Percentiles rank a stretch among this genome's conserved stretches.
phyloP scores from a whole-genome alignment of 1,139 yeast species.

The Scheffersomyces insectosa region DNA sequence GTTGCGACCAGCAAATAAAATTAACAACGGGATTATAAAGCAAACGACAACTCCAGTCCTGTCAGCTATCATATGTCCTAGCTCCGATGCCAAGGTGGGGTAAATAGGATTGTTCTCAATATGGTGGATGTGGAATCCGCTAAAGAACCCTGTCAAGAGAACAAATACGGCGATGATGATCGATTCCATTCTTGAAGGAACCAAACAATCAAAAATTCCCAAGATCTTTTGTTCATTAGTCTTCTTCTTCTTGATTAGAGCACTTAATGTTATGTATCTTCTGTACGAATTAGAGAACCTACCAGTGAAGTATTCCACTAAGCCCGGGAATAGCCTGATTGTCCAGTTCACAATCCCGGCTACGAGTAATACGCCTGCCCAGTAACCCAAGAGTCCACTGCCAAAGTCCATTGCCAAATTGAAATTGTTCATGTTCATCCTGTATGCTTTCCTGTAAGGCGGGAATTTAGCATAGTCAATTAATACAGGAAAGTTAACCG shows the following conservation, averaged over 20 bases:
- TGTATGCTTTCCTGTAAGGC: constrained; percentile 22
- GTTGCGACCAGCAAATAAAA: constrained; percentile 42
- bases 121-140: constrained; percentile 7
- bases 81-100: constrained; percentile 7
- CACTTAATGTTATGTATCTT: constrained; percentile 33
- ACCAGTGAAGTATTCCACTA: constrained; percentile 22
- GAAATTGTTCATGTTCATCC: constrained; percentile 34
- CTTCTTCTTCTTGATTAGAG: constrained; percentile 26
- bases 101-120: constrained; percentile 7
- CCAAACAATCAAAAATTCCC: constrained; percentile 18
- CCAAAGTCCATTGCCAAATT: constrained; percentile 47
- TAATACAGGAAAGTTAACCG: constrained; percentile 23
- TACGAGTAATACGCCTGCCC: background rate
- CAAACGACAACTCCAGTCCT: constrained; percentile 32
- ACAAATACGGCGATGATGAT: constrained; percentile 1
- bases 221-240: constrained; percentile 21
- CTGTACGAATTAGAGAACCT: constrained; percentile 26
- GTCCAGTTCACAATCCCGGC: constrained; percentile 12
- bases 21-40: constrained; percentile 21
- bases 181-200: constrained; percentile 26
- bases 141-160: constrained; percentile 13
- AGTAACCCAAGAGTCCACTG: constrained; percentile 23
- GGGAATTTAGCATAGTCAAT: constrained; percentile 14
- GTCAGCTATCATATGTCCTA: constrained; percentile 19
- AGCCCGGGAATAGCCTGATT: constrained; percentile 26